Evolutionary conservation across 805 yeast genomes (phyloP), one percentile per base, ranked within the genome.

Genomic region (Candida xyloterini): DNA sequence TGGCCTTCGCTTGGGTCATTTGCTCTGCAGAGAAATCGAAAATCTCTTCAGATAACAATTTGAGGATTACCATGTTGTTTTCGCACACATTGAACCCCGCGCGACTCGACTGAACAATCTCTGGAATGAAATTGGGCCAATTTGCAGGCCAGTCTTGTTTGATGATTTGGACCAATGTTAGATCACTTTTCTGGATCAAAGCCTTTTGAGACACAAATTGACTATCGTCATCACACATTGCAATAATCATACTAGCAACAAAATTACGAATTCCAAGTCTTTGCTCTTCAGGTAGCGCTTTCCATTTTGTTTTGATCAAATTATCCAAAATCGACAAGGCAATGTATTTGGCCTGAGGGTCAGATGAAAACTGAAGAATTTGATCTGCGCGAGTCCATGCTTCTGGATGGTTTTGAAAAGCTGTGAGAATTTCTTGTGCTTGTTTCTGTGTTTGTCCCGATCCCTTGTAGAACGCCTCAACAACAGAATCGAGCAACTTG

Each of bases 61-160:
- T 84, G 60, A 93, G 73, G 44, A 93, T 90, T 46, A 81, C 80
- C 98, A 93, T 91, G 66, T 93, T 93, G 68, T 93, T 93, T 65
- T 93, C 99, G 68, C 99, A 93, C 37, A 93, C 96, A 56, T 89
- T 91, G 62, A 85, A 79, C 15, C 93, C 82, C 10, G 91, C 79
- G 48, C 87, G 78, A 32, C 95, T 81, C 48, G 95, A 82, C 44
- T 74, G 77, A 33, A 91, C 93, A 41, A 93, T 77, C 62, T 93
- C 99, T 13, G 96, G 96, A 35, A 93, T 84, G 56, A 93, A 93
- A 55, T 83, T 85, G 14, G 98, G 98, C 99, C 99, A 93, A 62
- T 90, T 85, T 53, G 82, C 87, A 24, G 99, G 99, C 99, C 99
- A 93, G 62, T 93, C 99, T 66, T 93, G 98, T 58, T 93, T 93